These are phyloP conservation scores for Xanthoparmelia taractica DNA, from an alignment of 495 filamentous ascomycete genomes.

Conservation along the genomic window DNA sequence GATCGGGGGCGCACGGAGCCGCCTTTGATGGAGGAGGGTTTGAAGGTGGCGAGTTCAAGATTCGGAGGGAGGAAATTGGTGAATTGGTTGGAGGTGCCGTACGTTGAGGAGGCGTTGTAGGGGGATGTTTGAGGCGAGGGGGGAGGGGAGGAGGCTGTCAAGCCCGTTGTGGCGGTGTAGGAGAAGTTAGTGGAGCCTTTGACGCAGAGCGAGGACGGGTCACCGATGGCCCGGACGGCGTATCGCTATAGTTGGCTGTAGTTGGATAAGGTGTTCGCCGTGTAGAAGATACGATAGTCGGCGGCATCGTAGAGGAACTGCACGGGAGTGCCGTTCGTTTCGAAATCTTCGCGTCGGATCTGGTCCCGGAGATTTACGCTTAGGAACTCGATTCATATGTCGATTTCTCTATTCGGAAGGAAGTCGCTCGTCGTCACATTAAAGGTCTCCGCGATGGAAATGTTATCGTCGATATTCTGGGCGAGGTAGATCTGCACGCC, in stretches of 20 bases:
- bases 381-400: constrained; percentile 26
- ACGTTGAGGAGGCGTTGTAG: constrained; percentile 2
- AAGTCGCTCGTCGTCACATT: constrained; percentile 16
- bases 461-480: constrained; percentile 27
- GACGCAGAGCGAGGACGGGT: constrained; percentile 16
- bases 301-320: constrained; percentile 47
- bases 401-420: constrained; percentile 27
- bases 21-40: neutral
- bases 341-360: constrained; percentile 26
- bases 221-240: constrained; percentile 23
- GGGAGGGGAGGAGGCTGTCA: neutral
- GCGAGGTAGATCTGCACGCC: constrained; percentile 25
- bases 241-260: constrained; percentile 39
- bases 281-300: constrained; percentile 48
- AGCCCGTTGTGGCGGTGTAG: neutral
- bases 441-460: constrained; percentile 23
- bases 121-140: neutral
- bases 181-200: constrained; percentile 14
- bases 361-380: constrained; percentile 37
- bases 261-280: constrained; percentile 34
- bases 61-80: neutral
- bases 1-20: neutral
- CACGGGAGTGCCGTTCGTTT: constrained; percentile 31
- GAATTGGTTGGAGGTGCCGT: constrained; percentile 6
- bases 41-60: neutral